Evolutionary conservation across 2,329 filamentous ascomycete genomes (phyloP).

Genomic region (Plenodomus tracheiphilus): DNA sequence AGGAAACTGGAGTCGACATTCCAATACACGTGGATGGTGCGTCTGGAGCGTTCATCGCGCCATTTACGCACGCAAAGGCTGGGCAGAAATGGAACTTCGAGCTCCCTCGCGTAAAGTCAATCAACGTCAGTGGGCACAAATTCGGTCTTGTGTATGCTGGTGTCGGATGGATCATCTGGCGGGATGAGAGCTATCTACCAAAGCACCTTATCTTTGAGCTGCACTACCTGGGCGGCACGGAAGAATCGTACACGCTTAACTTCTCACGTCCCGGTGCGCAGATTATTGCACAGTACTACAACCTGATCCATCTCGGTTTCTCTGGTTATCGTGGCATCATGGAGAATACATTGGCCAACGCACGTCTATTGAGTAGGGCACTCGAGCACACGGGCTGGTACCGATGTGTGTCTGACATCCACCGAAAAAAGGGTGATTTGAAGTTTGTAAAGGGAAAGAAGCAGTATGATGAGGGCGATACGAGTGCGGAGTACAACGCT

Average conservation of each 20-base stretch:
- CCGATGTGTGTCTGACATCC: constrained; percentile 61
- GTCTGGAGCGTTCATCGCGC: constrained; percentile 64
- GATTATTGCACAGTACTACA: constrained; percentile 74
- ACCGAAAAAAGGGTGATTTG: constrained; percentile 58
- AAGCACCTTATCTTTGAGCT: constrained; percentile 72
- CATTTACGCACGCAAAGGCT: constrained; percentile 60
- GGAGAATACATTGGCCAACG: constrained; percentile 69
- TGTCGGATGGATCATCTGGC: constrained; percentile 62
- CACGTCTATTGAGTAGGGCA: constrained; percentile 64
- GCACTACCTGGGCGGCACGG: constrained; percentile 71
- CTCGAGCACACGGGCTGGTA: constrained; percentile 71
- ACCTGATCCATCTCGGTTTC: constrained; percentile 71
- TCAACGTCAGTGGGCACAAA: constrained; percentile 68
- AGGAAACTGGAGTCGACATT: constrained; percentile 64
- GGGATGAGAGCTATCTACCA: constrained; percentile 66
- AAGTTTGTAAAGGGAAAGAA: constrained; percentile 48
- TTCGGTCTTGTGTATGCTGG: constrained; percentile 68
- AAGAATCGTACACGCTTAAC: constrained; percentile 72
- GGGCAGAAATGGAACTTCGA: constrained; percentile 67
- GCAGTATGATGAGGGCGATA: constrained; percentile 53
- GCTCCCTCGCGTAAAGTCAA: constrained; percentile 65
- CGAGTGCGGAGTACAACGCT: constrained; percentile 62
- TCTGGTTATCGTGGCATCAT: constrained; percentile 63
- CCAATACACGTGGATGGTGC: constrained; percentile 69
- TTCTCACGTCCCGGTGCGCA: constrained; percentile 73